phyloP scores from a whole-genome alignment of 371 early-diverging fungal genomes.

The Zopfochytrium polystomum region DNA sequence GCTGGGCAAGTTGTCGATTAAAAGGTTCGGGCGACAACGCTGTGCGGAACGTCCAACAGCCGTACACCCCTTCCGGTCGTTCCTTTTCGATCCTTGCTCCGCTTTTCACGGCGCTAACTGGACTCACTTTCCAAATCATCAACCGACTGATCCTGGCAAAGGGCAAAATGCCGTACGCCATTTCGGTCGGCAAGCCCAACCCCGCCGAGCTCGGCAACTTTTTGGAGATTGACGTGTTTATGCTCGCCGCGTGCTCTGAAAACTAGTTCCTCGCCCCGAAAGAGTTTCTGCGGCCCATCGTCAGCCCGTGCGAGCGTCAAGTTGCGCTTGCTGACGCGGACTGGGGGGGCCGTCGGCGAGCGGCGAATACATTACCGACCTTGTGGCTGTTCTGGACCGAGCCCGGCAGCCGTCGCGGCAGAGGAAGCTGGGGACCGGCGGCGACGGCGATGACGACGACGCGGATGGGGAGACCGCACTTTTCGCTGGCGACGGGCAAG shows the following conservation, averaged over 20 bases:
- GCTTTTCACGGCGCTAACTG: too few species aligned
- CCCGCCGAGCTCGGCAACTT: slow-evolving; percentile 95
- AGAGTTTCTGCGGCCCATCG: slow-evolving; percentile 87
- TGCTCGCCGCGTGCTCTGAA: slow-evolving; percentile 91
- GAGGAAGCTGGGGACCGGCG: slow-evolving; percentile 23
- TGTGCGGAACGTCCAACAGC: too few species aligned
- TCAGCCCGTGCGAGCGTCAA: slow-evolving; percentile 88
- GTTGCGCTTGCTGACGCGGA: slow-evolving; percentile 63
- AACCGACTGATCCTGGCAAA: slow-evolving; percentile 69
- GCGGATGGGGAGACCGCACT: slow-evolving; percentile 82
- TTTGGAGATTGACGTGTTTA: slow-evolving; percentile 87
- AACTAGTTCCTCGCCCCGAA: slow-evolving; percentile 87
- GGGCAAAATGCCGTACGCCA: slow-evolving; percentile 82
- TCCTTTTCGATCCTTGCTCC: too few species aligned
- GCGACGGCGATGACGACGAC: slow-evolving; percentile 63
- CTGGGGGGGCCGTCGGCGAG: too few species aligned
- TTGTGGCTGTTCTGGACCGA: slow-evolving; percentile 19
- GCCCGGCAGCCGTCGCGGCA: slow-evolving; percentile 13
- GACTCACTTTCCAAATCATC: too few species aligned
- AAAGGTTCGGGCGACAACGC: too few species aligned
- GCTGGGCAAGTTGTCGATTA: too few species aligned
- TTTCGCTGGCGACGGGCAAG: slow-evolving; percentile 82
- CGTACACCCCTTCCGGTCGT: too few species aligned
- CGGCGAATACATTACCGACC: slow-evolving; percentile 33
- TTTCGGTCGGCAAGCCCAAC: slow-evolving; percentile 92